phyloP scores from a whole-genome alignment of 139 green algal genomes.

The Chlamydomonas incerta region DNA sequence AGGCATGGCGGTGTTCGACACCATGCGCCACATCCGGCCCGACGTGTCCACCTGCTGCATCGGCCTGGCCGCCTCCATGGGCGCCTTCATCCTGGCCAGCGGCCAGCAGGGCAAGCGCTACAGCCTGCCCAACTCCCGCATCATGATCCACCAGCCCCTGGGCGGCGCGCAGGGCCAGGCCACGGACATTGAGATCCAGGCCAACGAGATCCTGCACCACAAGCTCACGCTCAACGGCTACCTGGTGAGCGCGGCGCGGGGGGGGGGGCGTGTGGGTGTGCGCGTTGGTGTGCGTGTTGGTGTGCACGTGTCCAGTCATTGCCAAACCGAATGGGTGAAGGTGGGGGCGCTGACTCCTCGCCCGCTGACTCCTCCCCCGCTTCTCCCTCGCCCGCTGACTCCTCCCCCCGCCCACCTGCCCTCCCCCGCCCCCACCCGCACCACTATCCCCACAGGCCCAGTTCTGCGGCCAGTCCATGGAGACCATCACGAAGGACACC shows the following conservation, averaged over 20 bases:
- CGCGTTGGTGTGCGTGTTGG: neutral
- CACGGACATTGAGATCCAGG: constrained; percentile 99
- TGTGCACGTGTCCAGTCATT: too few species aligned
- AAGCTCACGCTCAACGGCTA: constrained; percentile 99
- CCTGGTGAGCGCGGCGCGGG: constrained; percentile 69
- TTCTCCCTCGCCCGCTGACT: too few species aligned
- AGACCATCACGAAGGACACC: constrained; percentile 96
- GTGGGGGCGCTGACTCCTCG: too few species aligned
- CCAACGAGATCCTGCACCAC: constrained; percentile 99
- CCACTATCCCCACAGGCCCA: constrained; percentile 70
- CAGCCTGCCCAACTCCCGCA: constrained; percentile 96
- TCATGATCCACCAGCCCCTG: constrained; percentile 99
- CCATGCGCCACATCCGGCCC: constrained; percentile 97
- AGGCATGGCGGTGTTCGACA: constrained; percentile 99
- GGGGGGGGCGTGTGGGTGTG: neutral
- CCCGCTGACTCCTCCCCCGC: too few species aligned
- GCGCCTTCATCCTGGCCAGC: constrained; percentile 96
- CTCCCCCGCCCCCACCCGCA: neutral
- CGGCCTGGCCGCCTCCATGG: constrained; percentile 98
- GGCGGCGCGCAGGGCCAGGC: constrained; percentile 98
- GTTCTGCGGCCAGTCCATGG: constrained; percentile 96
- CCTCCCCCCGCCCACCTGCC: neutral
- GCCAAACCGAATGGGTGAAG: too few species aligned
- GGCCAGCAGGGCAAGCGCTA: constrained; percentile 98
- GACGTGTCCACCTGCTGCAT: constrained; percentile 98